Evolutionary conservation across 768 basidiomycete genomes (phyloP).

Genomic region (Suillus fuscotomentosus): DNA sequence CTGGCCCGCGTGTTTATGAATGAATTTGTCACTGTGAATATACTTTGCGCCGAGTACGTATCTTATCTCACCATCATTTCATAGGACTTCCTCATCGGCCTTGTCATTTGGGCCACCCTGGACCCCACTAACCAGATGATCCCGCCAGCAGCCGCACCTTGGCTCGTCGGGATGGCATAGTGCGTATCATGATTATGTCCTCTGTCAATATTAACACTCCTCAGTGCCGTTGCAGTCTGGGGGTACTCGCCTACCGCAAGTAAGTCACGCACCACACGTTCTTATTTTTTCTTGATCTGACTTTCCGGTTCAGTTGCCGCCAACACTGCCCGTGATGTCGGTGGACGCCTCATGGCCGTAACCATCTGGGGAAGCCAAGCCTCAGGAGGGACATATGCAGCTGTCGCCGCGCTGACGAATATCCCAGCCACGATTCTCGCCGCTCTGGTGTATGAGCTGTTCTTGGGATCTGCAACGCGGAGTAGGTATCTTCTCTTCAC

Average conservation of each 20-base stretch:
- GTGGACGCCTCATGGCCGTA: conserved; percentile 59
- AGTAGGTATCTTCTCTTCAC: conserved; percentile 35
- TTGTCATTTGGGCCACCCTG: conserved; percentile 49
- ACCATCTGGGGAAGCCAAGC: conserved; percentile 59
- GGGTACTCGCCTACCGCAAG: conserved; percentile 52
- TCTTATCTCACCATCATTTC: neutral
- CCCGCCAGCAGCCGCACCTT: conserved; percentile 51
- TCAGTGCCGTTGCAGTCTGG: conserved; percentile 58
- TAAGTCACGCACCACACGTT: conserved; percentile 21
- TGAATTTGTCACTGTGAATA: conserved; percentile 36
- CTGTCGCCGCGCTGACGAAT: conserved; percentile 62
- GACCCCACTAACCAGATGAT: conserved; percentile 61
- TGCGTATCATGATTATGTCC: conserved; percentile 28
- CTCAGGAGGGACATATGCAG: conserved; percentile 54
- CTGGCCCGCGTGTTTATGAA: conserved; percentile 36
- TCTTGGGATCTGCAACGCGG: conserved; percentile 58
- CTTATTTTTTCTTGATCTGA: neutral
- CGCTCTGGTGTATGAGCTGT: conserved; percentile 51
- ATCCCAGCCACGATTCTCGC: conserved; percentile 62
- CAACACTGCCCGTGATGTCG: conserved; percentile 69
- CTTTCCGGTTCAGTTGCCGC: conserved; percentile 43
- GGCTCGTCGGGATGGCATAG: conserved; percentile 59
- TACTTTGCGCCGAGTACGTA: neutral
- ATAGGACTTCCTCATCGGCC: conserved; percentile 46
- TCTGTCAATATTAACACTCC: neutral